Evolutionary conservation across 768 basidiomycete genomes (phyloP), one percentile per base, ranked within the genome.

Genomic region (Russula virescens): DNA sequence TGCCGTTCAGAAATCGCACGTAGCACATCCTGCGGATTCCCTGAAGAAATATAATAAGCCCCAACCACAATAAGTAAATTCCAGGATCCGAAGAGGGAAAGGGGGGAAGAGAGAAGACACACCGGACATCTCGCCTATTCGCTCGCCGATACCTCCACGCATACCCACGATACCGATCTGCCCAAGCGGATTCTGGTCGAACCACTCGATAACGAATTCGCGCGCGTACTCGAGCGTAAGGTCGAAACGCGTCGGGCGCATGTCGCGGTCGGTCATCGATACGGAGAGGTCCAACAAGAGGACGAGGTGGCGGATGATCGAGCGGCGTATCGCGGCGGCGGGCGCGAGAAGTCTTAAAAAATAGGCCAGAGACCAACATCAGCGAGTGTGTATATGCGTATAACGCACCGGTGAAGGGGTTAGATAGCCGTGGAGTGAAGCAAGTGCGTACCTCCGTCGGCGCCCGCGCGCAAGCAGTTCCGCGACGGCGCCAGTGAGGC

Each of bases 111-210:
- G 43, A n/a, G 4, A 25, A 18, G 34, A 35, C 83, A 52, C 70
- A 93, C 95, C 96, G 68, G 94, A 91, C 87, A 99, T 91, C 63
- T 94, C 90, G 2, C 91, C 85, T 46, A 98, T 77, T 3, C 91
- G 83, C 73, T 98, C 97, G 0, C 94, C 94, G 25, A 98, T 73
- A 0, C 97, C 93, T 38, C 91, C 85, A 25, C 94, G 80, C 84
- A 98, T 93, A 6, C 91, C 93, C 19, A 98, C 92, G 34, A 98
- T 77, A 1, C 94, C 96, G 66, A 99, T 91, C 75, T 98, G 97
- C 23, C 96, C 95, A 14, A 99, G 80, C 1, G 97, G 97, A 70
- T 99, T 99, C 76, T 98, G 97, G 75, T 99, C 97, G 73, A 98
- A 99, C 95, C 96, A 99, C 73, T 99, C 97, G 8, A 82, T 78